Conservation (phyloP, 2,329 filamentous ascomycete species). For the Fusarium annulatum region DNA sequence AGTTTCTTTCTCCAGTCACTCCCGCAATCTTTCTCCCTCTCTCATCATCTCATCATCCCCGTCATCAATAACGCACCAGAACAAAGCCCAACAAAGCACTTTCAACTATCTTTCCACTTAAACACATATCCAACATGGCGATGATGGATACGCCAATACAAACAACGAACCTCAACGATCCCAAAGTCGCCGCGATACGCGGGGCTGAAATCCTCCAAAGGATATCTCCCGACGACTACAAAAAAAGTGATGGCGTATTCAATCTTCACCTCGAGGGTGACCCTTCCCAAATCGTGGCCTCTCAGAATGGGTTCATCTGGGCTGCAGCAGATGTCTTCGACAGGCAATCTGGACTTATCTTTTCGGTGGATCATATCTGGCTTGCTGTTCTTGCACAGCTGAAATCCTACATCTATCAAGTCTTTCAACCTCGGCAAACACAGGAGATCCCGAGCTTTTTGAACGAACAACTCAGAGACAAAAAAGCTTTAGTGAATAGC, state of each 20-base stretch:
- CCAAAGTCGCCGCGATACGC: too few relatives aligned
- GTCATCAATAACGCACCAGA: not conserved
- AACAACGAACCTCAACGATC: too few relatives aligned
- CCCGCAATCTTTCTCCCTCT: not conserved
- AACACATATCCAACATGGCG: too few relatives aligned
- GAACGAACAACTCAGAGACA: too few relatives aligned
- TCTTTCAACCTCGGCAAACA: too few relatives aligned
- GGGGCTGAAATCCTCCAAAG: not conserved
- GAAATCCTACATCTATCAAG: not conserved
- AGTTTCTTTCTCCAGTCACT: rapidly evolving
- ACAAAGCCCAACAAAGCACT: not conserved
- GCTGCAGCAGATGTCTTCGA: too few relatives aligned
- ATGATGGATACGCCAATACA: not conserved
- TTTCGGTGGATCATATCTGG: not conserved
- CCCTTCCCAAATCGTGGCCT: too few relatives aligned
- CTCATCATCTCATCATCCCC: not conserved
- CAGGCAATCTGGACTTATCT: too few relatives aligned
- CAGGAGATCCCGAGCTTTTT: too few relatives aligned
- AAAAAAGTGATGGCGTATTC: not conserved
- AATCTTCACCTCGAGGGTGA: too few relatives aligned
- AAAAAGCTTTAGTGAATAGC: too few relatives aligned
- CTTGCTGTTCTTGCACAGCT: not conserved
- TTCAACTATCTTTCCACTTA: not conserved
- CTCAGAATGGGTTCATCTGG: not conserved
- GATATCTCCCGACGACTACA: not conserved